Evolutionary conservation across 1,284 basidiomycete species (phyloP).

Genomic region (Sporisorium exsertum): DNA sequence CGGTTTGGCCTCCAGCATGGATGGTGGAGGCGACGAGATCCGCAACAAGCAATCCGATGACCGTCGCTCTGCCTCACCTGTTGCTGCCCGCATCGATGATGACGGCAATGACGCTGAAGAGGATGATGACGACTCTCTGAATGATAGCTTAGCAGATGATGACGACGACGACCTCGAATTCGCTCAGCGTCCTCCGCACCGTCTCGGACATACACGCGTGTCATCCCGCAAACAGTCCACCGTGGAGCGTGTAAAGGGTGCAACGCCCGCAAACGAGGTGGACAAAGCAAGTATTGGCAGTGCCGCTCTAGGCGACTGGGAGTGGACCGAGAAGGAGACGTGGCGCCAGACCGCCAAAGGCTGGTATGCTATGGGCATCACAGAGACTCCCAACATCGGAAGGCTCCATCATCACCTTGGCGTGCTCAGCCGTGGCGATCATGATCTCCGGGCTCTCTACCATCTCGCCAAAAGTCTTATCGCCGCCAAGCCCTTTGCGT

Average conservation of each 20-base stretch:
- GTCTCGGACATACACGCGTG: background rate
- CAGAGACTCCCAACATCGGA: slow-evolving; percentile 88
- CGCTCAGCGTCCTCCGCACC: background rate
- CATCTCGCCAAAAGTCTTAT: slow-evolving; percentile 89
- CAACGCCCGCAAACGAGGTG: slow-evolving; percentile 12
- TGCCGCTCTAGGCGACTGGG: slow-evolving; percentile 85
- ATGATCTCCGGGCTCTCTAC: slow-evolving; percentile 85
- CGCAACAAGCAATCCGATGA: slow-evolving; percentile 22
- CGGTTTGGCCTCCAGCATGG: slow-evolving; percentile 66
- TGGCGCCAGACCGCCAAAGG: slow-evolving; percentile 90
- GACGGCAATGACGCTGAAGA: slow-evolving; percentile 29
- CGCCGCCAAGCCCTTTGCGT: slow-evolving; percentile 79
- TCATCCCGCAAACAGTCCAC: background rate
- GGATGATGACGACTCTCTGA: slow-evolving; percentile 14
- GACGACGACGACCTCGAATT: slow-evolving; percentile 3
- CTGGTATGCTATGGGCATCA: slow-evolving; percentile 90
- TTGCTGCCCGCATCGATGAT: slow-evolving; percentile 36
- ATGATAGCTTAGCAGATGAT: slow-evolving; percentile 2
- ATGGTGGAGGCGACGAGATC: slow-evolving; percentile 70
- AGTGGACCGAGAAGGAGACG: slow-evolving; percentile 89
- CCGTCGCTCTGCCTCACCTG: slow-evolving; percentile 2
- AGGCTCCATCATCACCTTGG: slow-evolving; percentile 96
- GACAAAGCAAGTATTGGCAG: slow-evolving; percentile 79
- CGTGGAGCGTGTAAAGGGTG: background rate
- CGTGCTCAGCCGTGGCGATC: slow-evolving; percentile 80